Evolutionary conservation across 2,329 filamentous ascomycete genomes (phyloP).

Genomic region (Fusarium sublunatum): DNA sequence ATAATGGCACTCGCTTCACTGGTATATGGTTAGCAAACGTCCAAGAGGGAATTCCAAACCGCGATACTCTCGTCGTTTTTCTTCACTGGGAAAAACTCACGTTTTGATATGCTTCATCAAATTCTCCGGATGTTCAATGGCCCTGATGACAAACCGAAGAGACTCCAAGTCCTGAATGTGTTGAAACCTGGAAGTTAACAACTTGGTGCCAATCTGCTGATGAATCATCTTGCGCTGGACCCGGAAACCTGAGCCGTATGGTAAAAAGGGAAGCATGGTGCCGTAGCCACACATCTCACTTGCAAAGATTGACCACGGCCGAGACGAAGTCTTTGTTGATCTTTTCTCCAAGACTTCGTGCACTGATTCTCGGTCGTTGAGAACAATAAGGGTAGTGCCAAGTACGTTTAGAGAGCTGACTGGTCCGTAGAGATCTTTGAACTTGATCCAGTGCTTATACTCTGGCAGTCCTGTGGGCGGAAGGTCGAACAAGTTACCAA

Average conservation of each 20-base stretch:
- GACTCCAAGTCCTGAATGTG: slow-evolving; percentile 46
- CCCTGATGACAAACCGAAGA: slow-evolving; percentile 40
- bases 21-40: background rate
- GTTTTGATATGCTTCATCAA: slow-evolving; percentile 44
- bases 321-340: slow-evolving; percentile 49
- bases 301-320: slow-evolving; percentile 43
- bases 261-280: slow-evolving; percentile 18
- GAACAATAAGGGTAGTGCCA: slow-evolving; percentile 54
- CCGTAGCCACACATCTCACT: slow-evolving; percentile 43
- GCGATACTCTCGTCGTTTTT: background rate
- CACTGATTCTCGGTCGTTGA: slow-evolving; percentile 53
- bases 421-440: slow-evolving; percentile 53
- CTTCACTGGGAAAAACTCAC: slow-evolving; percentile 25
- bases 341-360: slow-evolving; percentile 53
- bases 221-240: slow-evolving; percentile 48
- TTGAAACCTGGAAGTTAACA: slow-evolving; percentile 26
- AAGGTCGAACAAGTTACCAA: slow-evolving; percentile 63
- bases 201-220: slow-evolving; percentile 46
- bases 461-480: slow-evolving; percentile 53
- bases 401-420: slow-evolving; percentile 56
- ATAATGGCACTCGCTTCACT: slow-evolving; percentile 48
- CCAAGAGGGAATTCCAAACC: too few species aligned
- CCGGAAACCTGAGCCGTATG: slow-evolving; percentile 37
- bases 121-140: slow-evolving; percentile 36
- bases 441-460: slow-evolving; percentile 55